These are phyloP conservation scores for Cercospora beticola DNA, from an alignment of 2,329 filamentous ascomycete species.

Conservation along the genomic window DNA sequence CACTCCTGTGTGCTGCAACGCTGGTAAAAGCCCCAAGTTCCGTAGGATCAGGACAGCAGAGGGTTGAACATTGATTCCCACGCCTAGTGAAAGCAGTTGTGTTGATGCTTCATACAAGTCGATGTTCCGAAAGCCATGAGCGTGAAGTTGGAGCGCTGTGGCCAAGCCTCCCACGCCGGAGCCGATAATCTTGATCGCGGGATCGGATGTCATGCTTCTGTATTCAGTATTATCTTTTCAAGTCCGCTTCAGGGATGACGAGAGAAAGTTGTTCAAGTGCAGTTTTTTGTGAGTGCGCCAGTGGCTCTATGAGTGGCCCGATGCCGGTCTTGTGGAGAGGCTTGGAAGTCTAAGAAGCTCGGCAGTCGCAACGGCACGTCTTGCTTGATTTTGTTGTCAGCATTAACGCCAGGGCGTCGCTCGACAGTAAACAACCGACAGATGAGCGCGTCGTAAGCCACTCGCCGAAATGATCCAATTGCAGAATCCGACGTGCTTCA, in stretches of 20 bases:
- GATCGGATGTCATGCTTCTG: conserved; percentile 10
- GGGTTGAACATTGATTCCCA: conserved; percentile 51
- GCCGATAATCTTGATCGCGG: conserved; percentile 48
- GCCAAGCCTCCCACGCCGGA: conserved; percentile 54
- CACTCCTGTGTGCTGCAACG: conserved; percentile 43
- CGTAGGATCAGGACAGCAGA: conserved; percentile 48
- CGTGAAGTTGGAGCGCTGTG: conserved; percentile 56
- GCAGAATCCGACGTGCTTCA: not conserved
- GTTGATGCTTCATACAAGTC: conserved; percentile 46
- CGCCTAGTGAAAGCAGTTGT: conserved; percentile 46
- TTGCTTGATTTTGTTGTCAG: not conserved
- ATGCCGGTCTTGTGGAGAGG: conserved; percentile 1
- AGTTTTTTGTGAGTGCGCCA: not conserved
- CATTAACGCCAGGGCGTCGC: not conserved
- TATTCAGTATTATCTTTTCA: not conserved
- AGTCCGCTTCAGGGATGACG: not conserved
- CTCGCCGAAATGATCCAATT: not conserved
- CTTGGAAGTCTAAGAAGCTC: conserved; percentile 1
- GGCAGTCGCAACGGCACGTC: conserved; percentile 3
- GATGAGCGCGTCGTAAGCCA: not conserved
- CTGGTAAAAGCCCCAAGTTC: conserved; percentile 45
- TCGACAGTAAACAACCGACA: not conserved
- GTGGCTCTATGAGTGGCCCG: not conserved
- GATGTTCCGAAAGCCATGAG: conserved; percentile 52
- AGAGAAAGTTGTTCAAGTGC: not conserved